Percentiles rank a stretch among this genome's conserved stretches.
These are phyloP conservation scores for Amanita phalloides DNA, from an alignment of 768 basidiomycete species.

Conservation along the genomic window DNA sequence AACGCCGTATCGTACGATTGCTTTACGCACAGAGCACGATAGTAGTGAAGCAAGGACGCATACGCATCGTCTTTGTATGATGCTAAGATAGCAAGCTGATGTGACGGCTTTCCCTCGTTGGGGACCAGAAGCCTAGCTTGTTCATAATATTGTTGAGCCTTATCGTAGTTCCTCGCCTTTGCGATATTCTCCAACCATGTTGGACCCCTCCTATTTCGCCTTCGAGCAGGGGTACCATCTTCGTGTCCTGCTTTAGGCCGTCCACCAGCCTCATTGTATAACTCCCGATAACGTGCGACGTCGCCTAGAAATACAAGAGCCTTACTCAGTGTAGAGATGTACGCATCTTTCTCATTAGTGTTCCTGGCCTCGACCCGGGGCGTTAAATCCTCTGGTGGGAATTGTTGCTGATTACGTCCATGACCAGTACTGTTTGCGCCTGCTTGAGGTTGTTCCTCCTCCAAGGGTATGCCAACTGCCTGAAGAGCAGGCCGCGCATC, in stretches of 20 bases:
- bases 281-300: conserved; percentile 86
- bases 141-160: conserved; percentile 74
- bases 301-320: conserved; percentile 89
- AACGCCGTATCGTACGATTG: conserved; percentile 81
- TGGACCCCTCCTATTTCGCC: conserved; percentile 31
- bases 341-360: conserved; percentile 43
- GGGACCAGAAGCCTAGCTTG: conserved; percentile 78
- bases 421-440: conserved; percentile 13
- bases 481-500: conserved; percentile 50
- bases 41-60: conserved; percentile 73
- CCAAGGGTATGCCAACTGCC: conserved; percentile 41
- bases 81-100: conserved; percentile 90
- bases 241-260: conserved; percentile 61
- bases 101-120: conserved; percentile 87
- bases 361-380: conserved; percentile 28
- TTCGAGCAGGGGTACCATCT: conserved; percentile 32
- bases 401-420: conserved; percentile 51
- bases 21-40: conserved; percentile 80
- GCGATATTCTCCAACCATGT: conserved; percentile 34
- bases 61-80: conserved; percentile 82
- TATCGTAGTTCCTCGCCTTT: conserved; percentile 59
- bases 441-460: conserved; percentile 24
- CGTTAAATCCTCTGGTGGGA: conserved; percentile 45
- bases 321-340: conserved; percentile 75
- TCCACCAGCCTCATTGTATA: conserved; percentile 68